These are phyloP conservation scores for Xylaria flabelliformis DNA, from an alignment of 495 filamentous ascomycete genomes.

Conservation along the genomic window DNA sequence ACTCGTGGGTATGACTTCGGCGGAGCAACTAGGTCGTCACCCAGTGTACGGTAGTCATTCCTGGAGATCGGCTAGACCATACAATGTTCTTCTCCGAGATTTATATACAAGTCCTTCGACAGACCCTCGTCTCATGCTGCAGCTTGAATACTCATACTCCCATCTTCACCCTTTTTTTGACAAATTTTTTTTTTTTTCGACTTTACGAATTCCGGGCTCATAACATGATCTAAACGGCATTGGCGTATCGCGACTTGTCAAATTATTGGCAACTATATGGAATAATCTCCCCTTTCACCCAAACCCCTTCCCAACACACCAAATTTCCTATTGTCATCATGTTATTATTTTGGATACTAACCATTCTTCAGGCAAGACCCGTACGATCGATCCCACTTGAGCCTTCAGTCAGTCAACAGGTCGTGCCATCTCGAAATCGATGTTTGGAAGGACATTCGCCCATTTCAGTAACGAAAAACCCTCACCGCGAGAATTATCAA, in stretches of 20 bases:
- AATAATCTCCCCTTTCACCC: conserved; percentile 9
- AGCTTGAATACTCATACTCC: conserved; percentile 27
- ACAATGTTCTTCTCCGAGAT: conserved; percentile 27
- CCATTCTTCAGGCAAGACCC: conserved; percentile 34
- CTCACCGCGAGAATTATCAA: conserved; percentile 31
- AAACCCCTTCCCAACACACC: conserved; percentile 1
- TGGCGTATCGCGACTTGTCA: background rate
- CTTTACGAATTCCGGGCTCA: background rate
- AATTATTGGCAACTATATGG: conserved; percentile 13
- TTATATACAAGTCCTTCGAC: conserved; percentile 25
- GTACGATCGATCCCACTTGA: conserved; percentile 28
- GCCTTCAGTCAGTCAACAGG: background rate
- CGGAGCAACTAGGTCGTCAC: conserved; percentile 31
- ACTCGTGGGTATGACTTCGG: conserved; percentile 28
- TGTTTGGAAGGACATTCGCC: conserved; percentile 25
- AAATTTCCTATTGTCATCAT: conserved; percentile 28
- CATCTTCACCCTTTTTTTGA: background rate
- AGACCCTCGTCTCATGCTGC: background rate
- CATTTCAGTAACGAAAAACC: conserved; percentile 12
- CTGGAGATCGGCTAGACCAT: conserved; percentile 21
- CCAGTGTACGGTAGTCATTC: conserved; percentile 39
- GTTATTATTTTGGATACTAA: conserved; percentile 36
- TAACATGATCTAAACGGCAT: background rate
- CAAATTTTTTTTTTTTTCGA: background rate
- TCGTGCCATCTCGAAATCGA: background rate